Conservation (phyloP, 2,329 filamentous ascomycete genomes). For the Phaeoacremonium minimum region DNA sequence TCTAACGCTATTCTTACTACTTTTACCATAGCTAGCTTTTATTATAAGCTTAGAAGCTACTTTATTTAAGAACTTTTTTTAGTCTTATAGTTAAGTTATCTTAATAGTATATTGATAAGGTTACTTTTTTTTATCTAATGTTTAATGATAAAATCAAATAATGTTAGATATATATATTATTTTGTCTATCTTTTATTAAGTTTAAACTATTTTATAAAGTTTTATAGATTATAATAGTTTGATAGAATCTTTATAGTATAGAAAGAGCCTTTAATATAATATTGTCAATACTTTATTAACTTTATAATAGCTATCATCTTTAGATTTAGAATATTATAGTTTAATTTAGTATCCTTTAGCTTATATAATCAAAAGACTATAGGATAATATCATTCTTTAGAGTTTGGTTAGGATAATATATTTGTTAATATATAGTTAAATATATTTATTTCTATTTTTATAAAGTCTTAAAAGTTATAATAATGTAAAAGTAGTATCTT, state of each 20-base stretch:
- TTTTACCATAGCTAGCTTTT: background rate
- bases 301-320: slow-evolving; percentile 12
- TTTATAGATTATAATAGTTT: slow-evolving; percentile 10
- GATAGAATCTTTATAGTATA: slow-evolving; percentile 10
- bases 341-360: slow-evolving; percentile 7
- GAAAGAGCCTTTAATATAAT: slow-evolving; percentile 11
- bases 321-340: slow-evolving; percentile 14
- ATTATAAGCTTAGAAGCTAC: background rate
- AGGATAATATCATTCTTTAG: slow-evolving; percentile 1
- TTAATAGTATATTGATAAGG: slow-evolving; percentile 3
- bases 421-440: slow-evolving; percentile 1
- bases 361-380: slow-evolving; percentile 11
- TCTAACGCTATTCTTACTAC: background rate
- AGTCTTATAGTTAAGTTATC: slow-evolving; percentile 4
- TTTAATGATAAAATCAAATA: slow-evolving; percentile 9
- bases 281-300: slow-evolving; percentile 8
- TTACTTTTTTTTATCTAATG: slow-evolving; percentile 9
- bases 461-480: background rate
- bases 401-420: slow-evolving; percentile 1
- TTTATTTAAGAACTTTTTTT: background rate
- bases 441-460: background rate
- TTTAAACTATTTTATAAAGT: slow-evolving; percentile 6
- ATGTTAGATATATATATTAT: slow-evolving; percentile 2
- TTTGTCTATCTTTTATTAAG: background rate
- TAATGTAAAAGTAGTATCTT: background rate